Base-by-base conservation (phyloP, 495 filamentous ascomycete genomes). In the Penicillium turbatum region DNA sequence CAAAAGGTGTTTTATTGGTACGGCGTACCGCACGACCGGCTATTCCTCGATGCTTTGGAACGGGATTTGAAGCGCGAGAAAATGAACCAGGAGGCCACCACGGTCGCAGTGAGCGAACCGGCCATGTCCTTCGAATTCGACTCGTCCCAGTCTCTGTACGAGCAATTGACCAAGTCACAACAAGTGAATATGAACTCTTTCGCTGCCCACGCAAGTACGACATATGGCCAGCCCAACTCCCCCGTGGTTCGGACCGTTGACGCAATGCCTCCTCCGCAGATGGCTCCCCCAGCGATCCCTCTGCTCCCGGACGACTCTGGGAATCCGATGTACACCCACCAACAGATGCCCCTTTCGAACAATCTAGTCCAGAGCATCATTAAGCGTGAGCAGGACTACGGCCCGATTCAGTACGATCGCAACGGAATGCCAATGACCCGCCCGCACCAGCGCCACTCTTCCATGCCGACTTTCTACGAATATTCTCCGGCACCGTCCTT, bases 1-100 rank as follows among this genome's bases (percentile, higher is more conserved):
- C 93, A 98, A 67, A 98, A 98, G 78, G 93, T 98, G 59, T 98
- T 98, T 63, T 98, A 97, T 74, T 98, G 93, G 93, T 98, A 98
- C 72, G 96, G 92, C 74, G 93, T 98, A 48, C 93, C 93, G 6
- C 93, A 98, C 70, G 93, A 98, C 75, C 84, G 93, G 31, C 84
- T 98, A 35, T 98, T 98, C 73, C 84, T 97, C 50, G 93, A 98
- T 78, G 93, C 93, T 39, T 78, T 98, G 68, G 93, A 98, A 76
- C 86, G 93, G 52, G 93, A 98, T 66, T 71, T 98, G 68, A 98
- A 98, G 83, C 82, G 93, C 63, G 93, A 98, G 76, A 98, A 98
- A 81, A 97, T 97, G 92, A 85, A 87, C 56, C 93, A 98, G 75
- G 93, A 98, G 70, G 89, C 93, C 38, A 98, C 93, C 17, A 98